These are phyloP conservation scores for Sequoiadendron giganteum DNA, from an alignment of 75 land plant species.

Conservation along the genomic window DNA sequence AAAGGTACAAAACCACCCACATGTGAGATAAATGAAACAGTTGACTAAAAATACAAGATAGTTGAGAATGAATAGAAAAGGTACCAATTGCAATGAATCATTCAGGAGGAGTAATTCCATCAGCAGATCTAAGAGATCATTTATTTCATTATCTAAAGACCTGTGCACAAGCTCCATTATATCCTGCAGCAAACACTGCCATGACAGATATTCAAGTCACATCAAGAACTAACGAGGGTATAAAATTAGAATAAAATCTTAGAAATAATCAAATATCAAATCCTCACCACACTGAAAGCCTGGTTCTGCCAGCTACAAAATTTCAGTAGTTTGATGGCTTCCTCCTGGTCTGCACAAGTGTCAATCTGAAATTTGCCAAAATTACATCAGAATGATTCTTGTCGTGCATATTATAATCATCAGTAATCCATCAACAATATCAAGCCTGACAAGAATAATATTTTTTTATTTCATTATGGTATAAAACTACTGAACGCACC, in stretches of 20 bases:
- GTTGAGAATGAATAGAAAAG: background rate
- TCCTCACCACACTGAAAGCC: constrained; percentile 20
- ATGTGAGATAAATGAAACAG: background rate
- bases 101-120: constrained; percentile 17
- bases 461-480: background rate
- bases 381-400: background rate
- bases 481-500: constrained; percentile 9
- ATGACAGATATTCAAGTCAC: constrained; percentile 5
- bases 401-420: background rate
- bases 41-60: background rate
- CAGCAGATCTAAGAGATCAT: constrained; percentile 12
- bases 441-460: background rate
- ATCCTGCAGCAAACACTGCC: constrained; percentile 31
- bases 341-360: constrained; percentile 31
- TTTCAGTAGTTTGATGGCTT: constrained; percentile 24
- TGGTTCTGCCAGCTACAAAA: constrained; percentile 33
- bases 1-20: background rate
- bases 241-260: background rate
- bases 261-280: background rate
- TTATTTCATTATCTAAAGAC: constrained; percentile 28
- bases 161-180: constrained; percentile 22
- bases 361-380: constrained; percentile 20
- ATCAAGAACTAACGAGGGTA: background rate
- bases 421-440: background rate
- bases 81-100: constrained; percentile 27